These are phyloP conservation scores for Aurifilum marmelostoma DNA, from an alignment of 2,329 filamentous ascomycete species.

Conservation along the genomic window DNA sequence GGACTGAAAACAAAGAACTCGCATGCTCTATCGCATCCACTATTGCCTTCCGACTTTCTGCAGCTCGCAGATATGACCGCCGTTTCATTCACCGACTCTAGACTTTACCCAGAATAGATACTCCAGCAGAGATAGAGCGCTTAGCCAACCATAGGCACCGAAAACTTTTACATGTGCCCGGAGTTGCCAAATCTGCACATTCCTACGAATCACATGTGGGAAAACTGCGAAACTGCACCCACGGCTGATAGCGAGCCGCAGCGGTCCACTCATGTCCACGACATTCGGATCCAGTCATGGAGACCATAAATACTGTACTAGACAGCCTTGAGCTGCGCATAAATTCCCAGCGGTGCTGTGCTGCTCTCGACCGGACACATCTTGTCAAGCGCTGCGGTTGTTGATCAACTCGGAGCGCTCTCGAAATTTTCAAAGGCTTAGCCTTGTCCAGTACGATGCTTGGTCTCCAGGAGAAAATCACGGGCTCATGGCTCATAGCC, in stretches of 20 bases:
- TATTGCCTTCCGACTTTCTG: slow-evolving; percentile 1
- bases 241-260: neutral
- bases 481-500: slow-evolving; percentile 27
- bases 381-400: neutral
- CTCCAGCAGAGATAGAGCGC: slow-evolving; percentile 2
- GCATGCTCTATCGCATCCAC: slow-evolving; percentile 1
- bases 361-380: neutral
- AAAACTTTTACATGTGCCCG: slow-evolving; percentile 3
- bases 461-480: slow-evolving; percentile 16
- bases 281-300: neutral
- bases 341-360: neutral
- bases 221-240: neutral
- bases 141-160: neutral
- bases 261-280: neutral
- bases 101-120: neutral
- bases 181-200: neutral
- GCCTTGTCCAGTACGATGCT: slow-evolving; percentile 11
- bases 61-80: neutral
- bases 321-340: neutral
- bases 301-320: neutral
- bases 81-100: neutral
- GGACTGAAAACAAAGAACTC: neutral
- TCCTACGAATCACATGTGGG: slow-evolving; percentile 2
- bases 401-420: neutral
- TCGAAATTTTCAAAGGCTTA: neutral